phyloP scores from a whole-genome alignment of 768 basidiomycete species.

The Mycena indigotica region DNA sequence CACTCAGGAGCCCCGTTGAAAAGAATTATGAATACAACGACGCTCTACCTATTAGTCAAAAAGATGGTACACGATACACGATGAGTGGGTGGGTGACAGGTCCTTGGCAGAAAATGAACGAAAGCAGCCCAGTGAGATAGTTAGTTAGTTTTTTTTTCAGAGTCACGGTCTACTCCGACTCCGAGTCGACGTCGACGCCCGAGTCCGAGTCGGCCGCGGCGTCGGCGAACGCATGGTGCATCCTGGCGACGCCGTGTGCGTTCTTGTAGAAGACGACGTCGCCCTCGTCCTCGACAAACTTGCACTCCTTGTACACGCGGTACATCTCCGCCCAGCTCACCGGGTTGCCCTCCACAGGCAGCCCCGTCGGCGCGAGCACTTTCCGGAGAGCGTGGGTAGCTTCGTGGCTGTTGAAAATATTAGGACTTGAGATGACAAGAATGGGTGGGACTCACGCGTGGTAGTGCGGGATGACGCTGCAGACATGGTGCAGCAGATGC shows the following conservation, averaged over 20 bases:
- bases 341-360: slow-evolving; percentile 70
- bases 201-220: slow-evolving; percentile 54
- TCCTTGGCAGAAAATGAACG: too few relatives aligned
- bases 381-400: slow-evolving; percentile 83
- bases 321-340: slow-evolving; percentile 81
- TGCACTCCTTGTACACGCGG: slow-evolving; percentile 81
- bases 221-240: slow-evolving; percentile 67
- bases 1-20: background rate
- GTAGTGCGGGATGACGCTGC: slow-evolving; percentile 96
- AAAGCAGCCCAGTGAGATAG: too few relatives aligned
- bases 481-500: slow-evolving; percentile 89
- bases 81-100: too few relatives aligned
- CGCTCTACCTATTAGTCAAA: too few relatives aligned
- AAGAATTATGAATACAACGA: too few relatives aligned
- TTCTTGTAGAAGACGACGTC: slow-evolving; percentile 93
- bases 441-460: slow-evolving; percentile 49
- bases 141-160: too few relatives aligned
- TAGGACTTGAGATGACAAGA: slow-evolving; percentile 1
- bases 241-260: slow-evolving; percentile 72
- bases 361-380: slow-evolving; percentile 63
- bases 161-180: too few relatives aligned
- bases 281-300: slow-evolving; percentile 95
- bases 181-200: slow-evolving; percentile 54
- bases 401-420: slow-evolving; percentile 77
- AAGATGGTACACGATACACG: too few relatives aligned